Evolutionary conservation across 768 basidiomycete species (phyloP).

Genomic region (Podaxis rugospora): DNA sequence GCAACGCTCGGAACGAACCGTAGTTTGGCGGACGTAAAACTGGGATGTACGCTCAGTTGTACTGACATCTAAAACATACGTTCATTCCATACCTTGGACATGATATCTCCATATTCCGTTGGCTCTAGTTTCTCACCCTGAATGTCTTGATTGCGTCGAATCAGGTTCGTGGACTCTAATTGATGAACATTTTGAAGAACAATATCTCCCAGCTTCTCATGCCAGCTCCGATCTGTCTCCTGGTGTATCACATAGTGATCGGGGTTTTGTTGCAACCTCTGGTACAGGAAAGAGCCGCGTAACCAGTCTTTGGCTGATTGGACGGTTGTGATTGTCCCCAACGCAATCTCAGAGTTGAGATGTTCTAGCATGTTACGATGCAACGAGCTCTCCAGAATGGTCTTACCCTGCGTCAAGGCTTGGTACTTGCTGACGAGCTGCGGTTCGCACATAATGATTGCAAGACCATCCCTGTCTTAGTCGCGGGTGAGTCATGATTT

Average conservation of each 20-base stretch:
- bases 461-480: conserved; percentile 77
- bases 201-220: conserved; percentile 67
- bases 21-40: conserved; percentile 74
- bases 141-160: conserved; percentile 34
- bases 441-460: conserved; percentile 77
- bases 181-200: conserved; percentile 61
- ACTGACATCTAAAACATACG: background rate
- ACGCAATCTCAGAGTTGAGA: conserved; percentile 88
- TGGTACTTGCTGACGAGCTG: conserved; percentile 71
- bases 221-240: conserved; percentile 48
- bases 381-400: conserved; percentile 79
- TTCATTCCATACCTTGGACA: conserved; percentile 63
- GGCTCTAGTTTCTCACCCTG: conserved; percentile 44
- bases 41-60: conserved; percentile 2
- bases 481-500: background rate
- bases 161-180: conserved; percentile 57
- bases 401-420: conserved; percentile 63
- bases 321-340: conserved; percentile 74
- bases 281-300: conserved; percentile 79
- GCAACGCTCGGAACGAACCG: conserved; percentile 35
- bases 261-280: conserved; percentile 83
- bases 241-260: conserved; percentile 54
- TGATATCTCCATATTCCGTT: conserved; percentile 80
- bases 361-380: conserved; percentile 86
- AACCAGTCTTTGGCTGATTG: conserved; percentile 80